Base-by-base conservation (phyloP, 2,329 filamentous ascomycete species). In the Arthrobotrys conoides region DNA sequence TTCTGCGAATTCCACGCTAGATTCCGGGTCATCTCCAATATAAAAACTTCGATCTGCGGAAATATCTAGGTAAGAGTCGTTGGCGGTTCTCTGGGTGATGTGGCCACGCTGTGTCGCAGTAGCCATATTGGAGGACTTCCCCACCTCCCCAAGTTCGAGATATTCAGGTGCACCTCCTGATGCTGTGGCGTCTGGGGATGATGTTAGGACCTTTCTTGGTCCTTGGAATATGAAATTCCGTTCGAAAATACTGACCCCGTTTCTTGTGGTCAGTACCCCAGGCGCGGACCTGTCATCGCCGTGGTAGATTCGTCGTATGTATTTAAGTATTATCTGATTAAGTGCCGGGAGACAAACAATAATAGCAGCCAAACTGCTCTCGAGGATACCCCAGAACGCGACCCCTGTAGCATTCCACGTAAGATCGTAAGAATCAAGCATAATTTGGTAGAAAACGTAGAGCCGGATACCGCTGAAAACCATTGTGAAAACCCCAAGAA, bases 351-450 rank as follows among this genome's bases (percentile, higher is more conserved):
- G 63, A 10, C 16, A 73, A 0, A 67, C 70, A 30, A 73, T 73
- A 16, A 73, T 59, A 1, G 61, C 70, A 12, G 61, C 70, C 18
- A 73, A 14, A 44, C 70, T 73, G 27, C 61, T 73, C 16, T 73
- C 70, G 2, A 73, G 61, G 9, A 67, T 73, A 18, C 61, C 70
- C 70, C 70, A 73, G 41, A 73, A 73, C 30, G 70, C 70, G 30
- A 73, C 63, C 0, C 48, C 70, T 1, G 61, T 67, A 12, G 61
- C 70, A 27, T 66, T 73, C 70, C 70, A 73, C 6, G 70, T 66
- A 24, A 73, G 36, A n/a, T 73, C 70, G 63, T 38, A 73, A 2
- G 70, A 73, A 8, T 73, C 61, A 3, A 67, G 24, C 70, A 73
- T 73, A 12, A 67, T 73, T 10, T 12, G 22, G 14, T 73, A 73